Conservation (phyloP, 768 basidiomycete genomes). For the Lepiota brunneoincarnata region DNA sequence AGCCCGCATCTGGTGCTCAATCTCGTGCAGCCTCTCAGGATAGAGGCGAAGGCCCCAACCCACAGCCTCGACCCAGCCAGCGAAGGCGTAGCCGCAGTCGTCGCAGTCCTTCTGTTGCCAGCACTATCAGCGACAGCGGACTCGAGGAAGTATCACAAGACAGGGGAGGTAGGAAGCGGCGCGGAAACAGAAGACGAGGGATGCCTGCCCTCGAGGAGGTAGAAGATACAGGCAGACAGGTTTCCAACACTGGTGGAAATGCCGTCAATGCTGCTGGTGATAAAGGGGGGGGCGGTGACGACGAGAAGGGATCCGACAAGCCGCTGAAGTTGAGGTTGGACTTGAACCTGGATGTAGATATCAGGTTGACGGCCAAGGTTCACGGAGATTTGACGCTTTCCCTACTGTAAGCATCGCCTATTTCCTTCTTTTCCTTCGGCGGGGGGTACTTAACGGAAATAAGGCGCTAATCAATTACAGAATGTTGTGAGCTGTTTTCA, state of each 20-base stretch:
- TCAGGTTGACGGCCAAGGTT: constrained; percentile 30
- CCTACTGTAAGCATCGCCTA: constrained; percentile 22
- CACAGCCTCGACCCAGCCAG: constrained; percentile 7
- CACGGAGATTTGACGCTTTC: constrained; percentile 32
- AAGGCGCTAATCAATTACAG: constrained; percentile 11
- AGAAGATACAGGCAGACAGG: constrained; percentile 11
- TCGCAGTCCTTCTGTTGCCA: constrained; percentile 11
- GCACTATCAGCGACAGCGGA: constrained; percentile 4
- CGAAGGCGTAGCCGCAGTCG: constrained; percentile 17
- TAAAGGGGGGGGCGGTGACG: background rate
- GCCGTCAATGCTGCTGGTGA: background rate
- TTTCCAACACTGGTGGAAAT: background rate
- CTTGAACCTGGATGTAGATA: constrained; percentile 31
- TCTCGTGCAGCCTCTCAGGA: constrained; percentile 9
- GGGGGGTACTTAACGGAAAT: constrained; percentile 7
- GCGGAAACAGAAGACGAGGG: constrained; percentile 12
- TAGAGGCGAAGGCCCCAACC: background rate
- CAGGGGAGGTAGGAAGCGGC: constrained; percentile 6
- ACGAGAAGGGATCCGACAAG: constrained; percentile 12
- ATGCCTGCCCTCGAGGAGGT: constrained; percentile 20
- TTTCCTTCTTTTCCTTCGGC: background rate
- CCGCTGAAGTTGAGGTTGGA: constrained; percentile 26
- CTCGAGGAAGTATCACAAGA: background rate
- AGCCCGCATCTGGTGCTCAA: constrained; percentile 7
- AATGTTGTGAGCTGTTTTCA: background rate